phyloP scores from a whole-genome alignment of 148 eudicot genomes.

The Fagopyrum esculentum region DNA sequence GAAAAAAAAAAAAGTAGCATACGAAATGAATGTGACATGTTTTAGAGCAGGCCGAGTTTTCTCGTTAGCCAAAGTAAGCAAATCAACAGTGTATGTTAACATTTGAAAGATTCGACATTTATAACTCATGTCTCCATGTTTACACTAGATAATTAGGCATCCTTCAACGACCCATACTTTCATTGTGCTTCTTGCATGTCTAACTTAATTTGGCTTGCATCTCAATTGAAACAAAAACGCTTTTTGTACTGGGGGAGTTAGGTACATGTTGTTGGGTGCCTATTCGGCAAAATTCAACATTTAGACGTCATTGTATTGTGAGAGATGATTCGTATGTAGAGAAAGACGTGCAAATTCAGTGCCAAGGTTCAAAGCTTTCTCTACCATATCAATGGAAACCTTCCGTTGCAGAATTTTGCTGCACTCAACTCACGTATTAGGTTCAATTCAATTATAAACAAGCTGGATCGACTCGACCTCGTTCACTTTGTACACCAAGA shows the following conservation, averaged over 20 bases:
- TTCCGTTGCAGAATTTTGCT: neutral
- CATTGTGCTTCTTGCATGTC: slow-evolving; percentile 7
- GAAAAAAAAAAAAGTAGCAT: neutral
- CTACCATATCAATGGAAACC: neutral
- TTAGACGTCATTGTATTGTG: neutral
- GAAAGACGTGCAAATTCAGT: slow-evolving; percentile 5
- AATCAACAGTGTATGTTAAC: neutral
- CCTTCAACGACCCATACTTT: slow-evolving; percentile 8
- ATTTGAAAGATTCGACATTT: neutral
- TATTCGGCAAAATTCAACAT: neutral
- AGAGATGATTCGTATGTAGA: neutral
- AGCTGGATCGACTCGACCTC: too few relatives aligned
- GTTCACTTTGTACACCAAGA: too few relatives aligned
- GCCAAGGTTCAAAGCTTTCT: neutral
- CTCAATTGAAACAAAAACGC: neutral
- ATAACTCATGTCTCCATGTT: neutral
- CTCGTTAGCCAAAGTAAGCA: neutral
- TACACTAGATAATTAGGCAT: slow-evolving; percentile 1
- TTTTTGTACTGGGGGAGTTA: neutral
- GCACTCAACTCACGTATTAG: neutral
- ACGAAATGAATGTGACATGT: neutral
- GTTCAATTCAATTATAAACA: too few relatives aligned
- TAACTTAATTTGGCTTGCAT: slow-evolving; percentile 5
- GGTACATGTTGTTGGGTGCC: neutral
- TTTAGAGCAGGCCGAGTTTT: neutral